Conservation (phyloP, 495 filamentous ascomycete genomes). For the Penicillium simplicissimum region DNA sequence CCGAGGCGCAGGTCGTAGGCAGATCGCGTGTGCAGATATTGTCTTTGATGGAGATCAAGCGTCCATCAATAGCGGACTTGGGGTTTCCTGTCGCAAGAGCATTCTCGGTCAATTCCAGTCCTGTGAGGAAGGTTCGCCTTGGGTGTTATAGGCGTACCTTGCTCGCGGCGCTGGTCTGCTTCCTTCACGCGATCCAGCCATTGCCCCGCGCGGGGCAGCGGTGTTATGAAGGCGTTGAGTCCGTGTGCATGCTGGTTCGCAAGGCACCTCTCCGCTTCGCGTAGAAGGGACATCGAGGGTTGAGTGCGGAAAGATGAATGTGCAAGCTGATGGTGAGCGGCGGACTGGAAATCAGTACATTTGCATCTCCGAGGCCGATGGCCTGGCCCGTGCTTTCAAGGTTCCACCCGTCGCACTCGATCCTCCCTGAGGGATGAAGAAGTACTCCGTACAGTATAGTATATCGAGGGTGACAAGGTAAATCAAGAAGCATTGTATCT, state of each 20-base stretch:
- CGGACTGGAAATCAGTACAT: conserved; percentile 5
- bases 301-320: conserved; percentile 2
- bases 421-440: no score
- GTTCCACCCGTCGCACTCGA: no score
- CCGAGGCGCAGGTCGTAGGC: conserved; percentile 80
- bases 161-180: conserved; percentile 41
- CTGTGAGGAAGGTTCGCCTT: background rate
- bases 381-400: conserved; percentile 19
- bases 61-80: conserved; percentile 48
- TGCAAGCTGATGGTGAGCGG: conserved; percentile 6
- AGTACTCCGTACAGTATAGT: no score
- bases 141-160: conserved; percentile 28
- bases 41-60: conserved; percentile 80
- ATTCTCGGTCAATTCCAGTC: conserved; percentile 2
- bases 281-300: conserved; percentile 48
- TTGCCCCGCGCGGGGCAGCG: conserved; percentile 32
- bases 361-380: conserved; percentile 16
- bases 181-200: conserved; percentile 40
- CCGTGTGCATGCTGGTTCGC: conserved; percentile 45
- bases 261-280: conserved; percentile 51
- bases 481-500: no score
- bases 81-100: conserved; percentile 25
- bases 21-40: conserved; percentile 75
- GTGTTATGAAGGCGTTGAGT: conserved; percentile 51
- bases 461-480: no score